Evolutionary conservation across 495 filamentous ascomycete species (phyloP), one percentile per base, ranked within the genome.

Genomic region (Penicillium diatomitis): DNA sequence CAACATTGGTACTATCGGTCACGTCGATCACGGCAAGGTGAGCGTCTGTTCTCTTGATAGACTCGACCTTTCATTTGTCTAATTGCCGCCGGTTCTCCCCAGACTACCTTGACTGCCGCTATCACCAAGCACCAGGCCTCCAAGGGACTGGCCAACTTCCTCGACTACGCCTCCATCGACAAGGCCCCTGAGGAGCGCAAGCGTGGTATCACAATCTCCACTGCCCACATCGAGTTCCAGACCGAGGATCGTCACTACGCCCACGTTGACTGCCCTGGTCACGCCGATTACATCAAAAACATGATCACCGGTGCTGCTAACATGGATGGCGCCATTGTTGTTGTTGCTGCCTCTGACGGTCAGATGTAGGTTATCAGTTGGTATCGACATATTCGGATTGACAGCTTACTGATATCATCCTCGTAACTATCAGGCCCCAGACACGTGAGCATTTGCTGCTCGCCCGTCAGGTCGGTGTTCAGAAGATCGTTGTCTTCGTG

Each of bases 281-380:
- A 98, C 82, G 92, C 92, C 65, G 92, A 98, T 88, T 98, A 97
- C 78, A 96, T 98, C 74, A 98, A 98, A 83, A 98, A 98, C 82
- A 96, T 96, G 90, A 96, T 96, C 69, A 96, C 90, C 56, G 90
- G 90, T 78, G 87, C 90, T 50, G 88, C 91, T 54, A 88, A 83
- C 77, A 96, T 96, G 90, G 90, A 96, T 59, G 90, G 92, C 65
- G 91, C 92, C 55, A 88, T 98, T 63, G 95, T 98, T 70, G 92
- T 98, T 50, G 94, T 97, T 61, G 94, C 92, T 66, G 92, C 92
- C 68, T 95, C 88, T 30, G 92, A 98, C 68, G 92, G 92, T 70
- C 92, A 97, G 78, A 98, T 98, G 92, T 83, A 74, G 20, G 20
- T 20, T 20, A 20, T 20, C 20, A 20, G 20, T 20, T 20, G 20